Conservation (phyloP, 2,329 filamentous ascomycete species). For the Colletotrichum sublineola region DNA sequence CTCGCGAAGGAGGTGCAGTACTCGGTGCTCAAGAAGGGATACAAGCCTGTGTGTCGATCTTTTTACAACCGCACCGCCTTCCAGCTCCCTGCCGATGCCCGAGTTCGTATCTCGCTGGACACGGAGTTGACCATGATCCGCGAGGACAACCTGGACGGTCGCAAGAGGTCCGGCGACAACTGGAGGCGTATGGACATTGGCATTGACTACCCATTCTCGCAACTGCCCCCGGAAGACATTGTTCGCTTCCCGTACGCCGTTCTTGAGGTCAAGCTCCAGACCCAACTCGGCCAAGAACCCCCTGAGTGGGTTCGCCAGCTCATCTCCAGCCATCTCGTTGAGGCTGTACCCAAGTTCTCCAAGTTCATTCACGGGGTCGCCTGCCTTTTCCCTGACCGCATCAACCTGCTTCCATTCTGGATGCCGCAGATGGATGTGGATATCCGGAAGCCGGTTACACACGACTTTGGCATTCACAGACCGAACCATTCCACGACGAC, state of each 20-base stretch:
- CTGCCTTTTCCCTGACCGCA: constrained; percentile 86
- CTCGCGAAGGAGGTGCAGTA: constrained; percentile 95
- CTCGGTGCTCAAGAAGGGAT: constrained; percentile 86
- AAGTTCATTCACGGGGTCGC: constrained; percentile 99
- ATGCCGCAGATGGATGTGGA: constrained; percentile 98
- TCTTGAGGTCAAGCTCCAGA: constrained; percentile 97
- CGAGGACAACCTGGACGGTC: constrained; percentile 93
- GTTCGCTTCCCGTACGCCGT: constrained; percentile 96
- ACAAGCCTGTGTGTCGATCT: constrained; percentile 90
- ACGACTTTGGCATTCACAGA: constrained; percentile 91
- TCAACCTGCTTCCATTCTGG: constrained; percentile 95
- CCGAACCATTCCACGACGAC: constrained; percentile 80
- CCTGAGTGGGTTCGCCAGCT: constrained; percentile 97
- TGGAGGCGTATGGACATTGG: constrained; percentile 98
- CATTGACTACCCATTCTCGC: constrained; percentile 93
- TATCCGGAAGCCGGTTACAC: constrained; percentile 91
- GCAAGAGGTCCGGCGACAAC: constrained; percentile 82
- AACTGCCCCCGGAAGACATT: constrained; percentile 86
- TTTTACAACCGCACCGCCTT: constrained; percentile 99
- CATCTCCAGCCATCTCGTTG: constrained; percentile 92
- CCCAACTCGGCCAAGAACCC: constrained; percentile 92
- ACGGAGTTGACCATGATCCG: constrained; percentile 95
- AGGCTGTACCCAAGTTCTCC: constrained; percentile 99
- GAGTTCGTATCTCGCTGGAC: constrained; percentile 96
- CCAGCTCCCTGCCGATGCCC: constrained; percentile 94